A percentile compares a stretch with the other conserved stretches of the same genome.
These are phyloP conservation scores for Pythium pyrilobum DNA, from an alignment of 352 stramenopile genomes.

Conservation along the genomic window DNA sequence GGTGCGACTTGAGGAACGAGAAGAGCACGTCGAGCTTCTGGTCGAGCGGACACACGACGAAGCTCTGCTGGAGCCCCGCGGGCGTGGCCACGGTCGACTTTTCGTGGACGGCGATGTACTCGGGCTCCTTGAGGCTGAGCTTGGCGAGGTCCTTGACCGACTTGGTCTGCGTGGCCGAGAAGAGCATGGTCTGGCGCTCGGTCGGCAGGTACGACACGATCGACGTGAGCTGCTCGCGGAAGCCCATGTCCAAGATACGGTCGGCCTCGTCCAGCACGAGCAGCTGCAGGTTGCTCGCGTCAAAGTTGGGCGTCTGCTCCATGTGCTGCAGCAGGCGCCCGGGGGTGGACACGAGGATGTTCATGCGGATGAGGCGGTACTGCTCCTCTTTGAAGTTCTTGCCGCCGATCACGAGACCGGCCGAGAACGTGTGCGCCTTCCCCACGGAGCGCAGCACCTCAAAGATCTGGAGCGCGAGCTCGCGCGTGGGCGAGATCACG, in stretches of 20 bases:
- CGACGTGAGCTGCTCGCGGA: constrained; percentile 96
- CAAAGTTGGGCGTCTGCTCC: constrained; percentile 97
- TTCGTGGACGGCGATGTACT: constrained; percentile 98
- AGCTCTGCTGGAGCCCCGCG: constrained; percentile 91
- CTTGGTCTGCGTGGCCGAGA: constrained; percentile 97
- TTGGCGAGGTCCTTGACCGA: constrained; percentile 95
- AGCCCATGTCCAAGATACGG: constrained; percentile 98
- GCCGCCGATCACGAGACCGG: constrained; percentile 95
- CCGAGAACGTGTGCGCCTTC: constrained; percentile 95
- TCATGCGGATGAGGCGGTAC: constrained; percentile 92
- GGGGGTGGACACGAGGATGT: constrained; percentile 97
- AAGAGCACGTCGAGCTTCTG: constrained; percentile 98
- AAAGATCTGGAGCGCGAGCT: constrained; percentile 99
- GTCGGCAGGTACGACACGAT: constrained; percentile 96
- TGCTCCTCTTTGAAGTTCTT: constrained; percentile 96
- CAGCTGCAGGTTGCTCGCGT: constrained; percentile 91
- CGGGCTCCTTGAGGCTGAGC: constrained; percentile 91
- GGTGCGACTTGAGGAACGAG: constrained; percentile 98
- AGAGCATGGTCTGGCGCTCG: constrained; percentile 95
- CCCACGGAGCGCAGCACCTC: constrained; percentile 96
- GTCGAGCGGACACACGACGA: constrained; percentile 92
- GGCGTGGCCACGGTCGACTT: constrained; percentile 89
- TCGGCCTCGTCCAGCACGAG: constrained; percentile 99
- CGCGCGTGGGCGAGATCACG: constrained; percentile 97
- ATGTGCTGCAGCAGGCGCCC: constrained; percentile 97